phyloP scores from a whole-genome alignment of 441 rosid genomes.

The Syzygium malaccense region DNA sequence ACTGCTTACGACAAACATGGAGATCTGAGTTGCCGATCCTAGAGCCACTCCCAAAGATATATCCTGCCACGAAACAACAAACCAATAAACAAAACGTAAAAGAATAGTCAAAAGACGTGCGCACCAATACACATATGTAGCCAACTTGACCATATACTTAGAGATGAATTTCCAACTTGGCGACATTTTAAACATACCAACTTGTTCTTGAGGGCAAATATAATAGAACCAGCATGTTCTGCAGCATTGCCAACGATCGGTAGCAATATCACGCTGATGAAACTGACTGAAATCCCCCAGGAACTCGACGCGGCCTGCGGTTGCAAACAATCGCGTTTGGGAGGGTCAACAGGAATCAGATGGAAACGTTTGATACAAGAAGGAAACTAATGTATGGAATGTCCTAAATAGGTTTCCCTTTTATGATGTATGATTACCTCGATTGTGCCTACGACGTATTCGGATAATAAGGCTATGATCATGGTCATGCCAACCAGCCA shows the following conservation, averaged over 20 bases:
- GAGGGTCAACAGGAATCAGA: background rate
- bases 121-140: background rate
- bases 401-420: background rate
- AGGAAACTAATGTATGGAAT: background rate
- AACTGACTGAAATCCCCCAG: constrained; percentile 60
- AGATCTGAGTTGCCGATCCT: constrained; percentile 67
- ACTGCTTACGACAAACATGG: constrained; percentile 56
- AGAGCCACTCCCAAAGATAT: constrained; percentile 60
- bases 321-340: background rate
- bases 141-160: background rate
- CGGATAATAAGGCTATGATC: constrained; percentile 48
- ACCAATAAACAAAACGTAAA: background rate
- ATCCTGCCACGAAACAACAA: constrained; percentile 21
- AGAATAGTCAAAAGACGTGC: background rate
- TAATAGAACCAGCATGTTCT: constrained; percentile 65
- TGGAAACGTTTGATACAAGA: background rate
- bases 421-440: constrained; percentile 18
- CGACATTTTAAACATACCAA: constrained; percentile 10
- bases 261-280: constrained; percentile 45
- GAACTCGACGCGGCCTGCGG: constrained; percentile 68
- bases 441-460: constrained; percentile 56
- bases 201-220: constrained; percentile 57
- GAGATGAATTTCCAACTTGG: background rate
- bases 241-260: constrained; percentile 75
- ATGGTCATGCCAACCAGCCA: constrained; percentile 56